Evolutionary conservation across 352 stramenopile species (phyloP).

Genomic region (Phytophthora rubi): DNA sequence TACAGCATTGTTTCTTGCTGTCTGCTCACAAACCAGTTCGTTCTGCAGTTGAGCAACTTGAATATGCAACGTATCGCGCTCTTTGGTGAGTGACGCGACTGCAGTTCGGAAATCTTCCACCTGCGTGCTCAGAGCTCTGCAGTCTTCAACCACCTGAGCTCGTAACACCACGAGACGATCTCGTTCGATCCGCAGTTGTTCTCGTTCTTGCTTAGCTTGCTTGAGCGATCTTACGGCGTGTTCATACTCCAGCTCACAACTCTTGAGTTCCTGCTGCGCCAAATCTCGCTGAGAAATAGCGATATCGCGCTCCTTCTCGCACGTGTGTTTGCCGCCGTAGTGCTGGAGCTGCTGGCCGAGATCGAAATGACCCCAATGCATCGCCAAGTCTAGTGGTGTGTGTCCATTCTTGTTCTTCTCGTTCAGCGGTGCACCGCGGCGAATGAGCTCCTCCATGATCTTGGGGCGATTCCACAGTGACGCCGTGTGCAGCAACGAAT

Average conservation of each 20-base stretch:
- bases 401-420: slow-evolving; percentile 56
- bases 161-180: slow-evolving; percentile 44
- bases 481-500: slow-evolving; percentile 55
- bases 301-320: slow-evolving; percentile 62
- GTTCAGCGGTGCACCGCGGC: slow-evolving; percentile 49
- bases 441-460: slow-evolving; percentile 60
- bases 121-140: slow-evolving; percentile 19
- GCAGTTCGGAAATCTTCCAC: slow-evolving; percentile 22
- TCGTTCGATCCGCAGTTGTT: slow-evolving; percentile 57
- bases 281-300: slow-evolving; percentile 62
- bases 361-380: slow-evolving; percentile 64
- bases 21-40: slow-evolving; percentile 39
- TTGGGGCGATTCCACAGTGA: slow-evolving; percentile 60
- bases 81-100: slow-evolving; percentile 15
- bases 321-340: slow-evolving; percentile 66
- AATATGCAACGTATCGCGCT: slow-evolving; percentile 39
- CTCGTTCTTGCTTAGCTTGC: slow-evolving; percentile 50
- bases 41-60: slow-evolving; percentile 36
- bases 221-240: slow-evolving; percentile 43
- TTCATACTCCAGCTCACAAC: slow-evolving; percentile 44
- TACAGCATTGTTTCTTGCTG: slow-evolving; percentile 50
- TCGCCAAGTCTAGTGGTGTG: slow-evolving; percentile 60
- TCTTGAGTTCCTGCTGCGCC: slow-evolving; percentile 42
- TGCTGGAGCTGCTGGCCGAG: slow-evolving; percentile 60
- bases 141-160: slow-evolving; percentile 25